Base-by-base conservation (phyloP, 2,329 filamentous ascomycete species). In the Pseudogymnoascus sp. region DNA sequence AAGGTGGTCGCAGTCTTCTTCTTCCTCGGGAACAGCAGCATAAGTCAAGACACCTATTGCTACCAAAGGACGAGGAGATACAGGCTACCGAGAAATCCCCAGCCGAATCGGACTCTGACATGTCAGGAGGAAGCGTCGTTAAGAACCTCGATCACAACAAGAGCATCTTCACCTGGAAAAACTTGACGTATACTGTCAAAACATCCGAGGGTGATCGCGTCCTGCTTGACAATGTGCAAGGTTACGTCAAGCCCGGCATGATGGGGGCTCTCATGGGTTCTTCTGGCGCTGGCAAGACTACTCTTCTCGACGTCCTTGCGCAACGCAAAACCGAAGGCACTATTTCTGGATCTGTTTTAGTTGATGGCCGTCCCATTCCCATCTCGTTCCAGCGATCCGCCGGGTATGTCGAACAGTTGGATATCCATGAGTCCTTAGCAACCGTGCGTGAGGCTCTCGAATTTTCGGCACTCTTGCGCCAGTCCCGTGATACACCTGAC, bases 351-450 rank as follows among this genome's bases (percentile, higher is more conserved):
- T 88, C 92, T 65, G 92, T 95, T 84, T 73, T 82, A 7, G 80
- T 85, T 7, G 80, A 84, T 61, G 82, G 82, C 19, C 79, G 78
- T 21, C 85, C 83, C 21, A 83, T 89, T 30, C 89, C 94, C 64
- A 78, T 81, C 41, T 91, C 88, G 0, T 96, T 96, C 79, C 91
- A 95, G 73, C 86, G 91, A 26, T 69, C 67, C 15, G 65, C 68
- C 0, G 91, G 91, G 39, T 95, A 95, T 67, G 90, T 92, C 35
- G 90, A 95, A 70, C 92, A 96, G 71, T 89, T 95, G 69, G 92
- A 96, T 80, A 79, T 96, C 10, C 91, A 96, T 70, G 79, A 95
- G 52, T 79, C 86, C 52, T 94, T 90, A 66, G 77, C 85, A 0
- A 96, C 92, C 1, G 91, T 96, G 26, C 85, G 92, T 62, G 92